Evolutionary conservation across 2,329 filamentous ascomycete species (phyloP).

Genomic region (Kalaharituber pfeilii): DNA sequence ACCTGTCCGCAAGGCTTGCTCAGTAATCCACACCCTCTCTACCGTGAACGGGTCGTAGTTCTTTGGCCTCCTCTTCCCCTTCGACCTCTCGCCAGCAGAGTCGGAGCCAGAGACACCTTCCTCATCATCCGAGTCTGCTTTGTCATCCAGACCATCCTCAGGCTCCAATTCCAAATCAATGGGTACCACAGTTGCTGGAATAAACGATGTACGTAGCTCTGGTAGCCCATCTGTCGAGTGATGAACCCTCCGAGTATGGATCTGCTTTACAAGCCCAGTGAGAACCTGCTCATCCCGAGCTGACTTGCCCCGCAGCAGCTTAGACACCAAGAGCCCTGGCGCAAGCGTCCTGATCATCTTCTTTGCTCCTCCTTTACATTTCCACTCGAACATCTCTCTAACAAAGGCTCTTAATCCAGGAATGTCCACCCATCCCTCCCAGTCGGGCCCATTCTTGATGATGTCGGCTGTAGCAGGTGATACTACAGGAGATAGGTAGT

Average conservation of each 20-base stretch:
- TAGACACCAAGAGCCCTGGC: slow-evolving; percentile 52
- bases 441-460: slow-evolving; percentile 24
- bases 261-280: slow-evolving; percentile 41
- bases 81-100: not conserved
- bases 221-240: slow-evolving; percentile 54
- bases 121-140: not conserved
- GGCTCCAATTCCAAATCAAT: slow-evolving; percentile 59
- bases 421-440: slow-evolving; percentile 48
- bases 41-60: not conserved
- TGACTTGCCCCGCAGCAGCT: slow-evolving; percentile 30
- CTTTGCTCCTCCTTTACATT: slow-evolving; percentile 54
- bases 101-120: not conserved
- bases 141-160: too few species aligned
- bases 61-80: not conserved
- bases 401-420: slow-evolving; percentile 54
- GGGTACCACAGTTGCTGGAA: slow-evolving; percentile 58
- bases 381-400: slow-evolving; percentile 73
- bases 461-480: slow-evolving; percentile 32
- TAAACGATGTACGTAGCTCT: slow-evolving; percentile 63
- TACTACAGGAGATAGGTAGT: slow-evolving; percentile 75
- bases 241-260: slow-evolving; percentile 53
- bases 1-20: slow-evolving; percentile 1
- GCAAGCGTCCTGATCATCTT: slow-evolving; percentile 72
- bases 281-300: slow-evolving; percentile 25
- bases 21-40: not conserved